phyloP scores from a whole-genome alignment of 192 early-diverging fungal genomes.

The Rhizophagus sp. region DNA sequence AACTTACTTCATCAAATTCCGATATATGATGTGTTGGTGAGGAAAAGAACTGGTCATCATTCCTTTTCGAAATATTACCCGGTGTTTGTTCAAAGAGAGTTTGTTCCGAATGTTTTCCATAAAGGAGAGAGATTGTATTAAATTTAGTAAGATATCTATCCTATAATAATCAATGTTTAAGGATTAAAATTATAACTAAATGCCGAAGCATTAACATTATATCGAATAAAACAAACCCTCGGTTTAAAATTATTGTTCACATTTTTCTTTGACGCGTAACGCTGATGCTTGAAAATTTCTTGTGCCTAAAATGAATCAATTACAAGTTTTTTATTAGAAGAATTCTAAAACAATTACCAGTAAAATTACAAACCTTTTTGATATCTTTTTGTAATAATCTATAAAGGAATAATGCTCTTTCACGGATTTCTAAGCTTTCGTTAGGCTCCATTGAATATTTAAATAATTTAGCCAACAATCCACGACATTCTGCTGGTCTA shows the following conservation, averaged over 20 bases:
- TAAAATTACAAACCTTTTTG: conserved; percentile 3
- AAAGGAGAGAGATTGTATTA: conserved; percentile 8
- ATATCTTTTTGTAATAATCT: conserved; percentile 11
- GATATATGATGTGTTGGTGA: neutral
- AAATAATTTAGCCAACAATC: conserved; percentile 19
- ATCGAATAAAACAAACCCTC: neutral
- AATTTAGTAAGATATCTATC: neutral
- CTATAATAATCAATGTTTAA: neutral
- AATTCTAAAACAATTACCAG: neutral
- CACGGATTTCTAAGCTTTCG: conserved; percentile 1
- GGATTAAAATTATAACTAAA: neutral
- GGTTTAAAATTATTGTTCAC: neutral
- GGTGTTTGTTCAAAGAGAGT: neutral
- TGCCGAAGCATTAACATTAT: neutral
- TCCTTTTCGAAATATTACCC: neutral
- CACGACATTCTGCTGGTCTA: conserved; percentile 20
- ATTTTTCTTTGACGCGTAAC: neutral
- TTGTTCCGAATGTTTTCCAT: conserved; percentile 11
- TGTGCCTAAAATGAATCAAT: neutral
- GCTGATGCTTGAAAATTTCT: neutral
- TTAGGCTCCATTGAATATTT: neutral
- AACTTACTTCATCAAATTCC: neutral
- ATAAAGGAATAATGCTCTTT: conserved; percentile 20
- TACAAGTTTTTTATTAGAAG: neutral
- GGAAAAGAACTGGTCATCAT: neutral